These are phyloP conservation scores for Aspergillus latus DNA, from an alignment of 2,329 filamentous ascomycete species.

Conservation along the genomic window DNA sequence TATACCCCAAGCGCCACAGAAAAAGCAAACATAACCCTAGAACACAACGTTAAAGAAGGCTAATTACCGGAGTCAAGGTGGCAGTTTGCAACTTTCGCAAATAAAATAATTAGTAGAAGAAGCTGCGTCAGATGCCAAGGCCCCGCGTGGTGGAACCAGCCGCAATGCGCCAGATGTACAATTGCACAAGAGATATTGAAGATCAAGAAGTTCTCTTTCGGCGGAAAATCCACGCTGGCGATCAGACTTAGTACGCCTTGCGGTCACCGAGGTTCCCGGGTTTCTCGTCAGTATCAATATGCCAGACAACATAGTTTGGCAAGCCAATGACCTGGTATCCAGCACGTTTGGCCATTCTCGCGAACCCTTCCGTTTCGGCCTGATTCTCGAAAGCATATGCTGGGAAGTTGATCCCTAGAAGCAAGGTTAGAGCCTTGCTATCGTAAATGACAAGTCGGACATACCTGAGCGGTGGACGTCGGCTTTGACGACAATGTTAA, in stretches of 20 bases:
- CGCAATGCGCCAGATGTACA: conserved; percentile 19
- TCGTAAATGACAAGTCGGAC: background rate
- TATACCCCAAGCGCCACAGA: conserved; percentile 39
- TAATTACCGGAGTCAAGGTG: conserved; percentile 38
- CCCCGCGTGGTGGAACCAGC: conserved; percentile 16
- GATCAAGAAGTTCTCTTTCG: background rate
- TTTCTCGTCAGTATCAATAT: conserved; percentile 96
- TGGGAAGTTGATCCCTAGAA: conserved; percentile 89
- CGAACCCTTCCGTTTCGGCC: conserved; percentile 97
- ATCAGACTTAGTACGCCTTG: conserved; percentile 37
- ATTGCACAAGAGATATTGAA: conserved; percentile 18
- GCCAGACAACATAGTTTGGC: conserved; percentile 98
- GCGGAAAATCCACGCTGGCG: conserved; percentile 6
- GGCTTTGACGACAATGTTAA: conserved; percentile 96
- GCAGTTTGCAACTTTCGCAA: conserved; percentile 26
- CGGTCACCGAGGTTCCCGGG: conserved; percentile 64
- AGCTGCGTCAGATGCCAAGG: conserved; percentile 18
- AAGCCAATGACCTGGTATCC: conserved; percentile 90
- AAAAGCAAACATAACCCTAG: conserved; percentile 26
- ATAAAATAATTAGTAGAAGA: conserved; percentile 20
- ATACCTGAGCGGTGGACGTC: conserved; percentile 87
- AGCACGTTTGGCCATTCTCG: conserved; percentile 96
- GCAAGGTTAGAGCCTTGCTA: conserved; percentile 43
- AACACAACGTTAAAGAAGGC: conserved; percentile 32
- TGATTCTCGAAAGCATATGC: conserved; percentile 97